Percentiles rank a stretch among this genome's conserved stretches.
phyloP scores from a whole-genome alignment of 768 basidiomycete genomes.

The Trametes punicea region DNA sequence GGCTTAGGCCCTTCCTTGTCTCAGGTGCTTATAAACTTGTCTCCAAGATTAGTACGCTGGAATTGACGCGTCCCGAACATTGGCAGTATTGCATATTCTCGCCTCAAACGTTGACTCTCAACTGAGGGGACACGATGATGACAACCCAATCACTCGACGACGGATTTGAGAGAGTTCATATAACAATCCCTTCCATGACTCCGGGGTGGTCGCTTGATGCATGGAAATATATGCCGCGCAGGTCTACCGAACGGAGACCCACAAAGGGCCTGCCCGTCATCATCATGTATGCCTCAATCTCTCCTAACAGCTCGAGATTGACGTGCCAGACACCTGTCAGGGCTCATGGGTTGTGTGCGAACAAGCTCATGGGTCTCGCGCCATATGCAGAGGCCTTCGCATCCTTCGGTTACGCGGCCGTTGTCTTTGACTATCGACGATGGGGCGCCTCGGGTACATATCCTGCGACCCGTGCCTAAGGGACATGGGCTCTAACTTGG shows the following conservation, averaged over 20 bases:
- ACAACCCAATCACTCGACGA: not conserved
- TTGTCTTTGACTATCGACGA: conserved; percentile 39
- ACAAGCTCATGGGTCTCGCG: conserved; percentile 33
- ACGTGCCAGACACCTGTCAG: conserved; percentile 11
- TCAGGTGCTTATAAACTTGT: too few species aligned
- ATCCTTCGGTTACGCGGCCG: conserved; percentile 30
- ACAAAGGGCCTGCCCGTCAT: conserved; percentile 26
- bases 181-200: conserved; percentile 33
- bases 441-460: conserved; percentile 36
- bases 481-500: not conserved
- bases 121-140: not conserved
- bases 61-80: too few species aligned
- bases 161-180: conserved; percentile 3
- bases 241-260: not conserved
- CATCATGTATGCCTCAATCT: conserved; percentile 31
- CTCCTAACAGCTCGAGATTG: not conserved
- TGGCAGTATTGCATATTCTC: too few species aligned
- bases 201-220: conserved; percentile 34
- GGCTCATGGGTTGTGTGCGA: conserved; percentile 34
- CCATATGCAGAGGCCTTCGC: conserved; percentile 33
- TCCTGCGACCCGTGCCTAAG: not conserved
- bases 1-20: too few species aligned
- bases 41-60: too few species aligned
- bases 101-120: too few species aligned
- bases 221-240: conserved; percentile 33